phyloP scores from a whole-genome alignment of 2,329 filamentous ascomycete genomes.

The Chalara sp. region DNA sequence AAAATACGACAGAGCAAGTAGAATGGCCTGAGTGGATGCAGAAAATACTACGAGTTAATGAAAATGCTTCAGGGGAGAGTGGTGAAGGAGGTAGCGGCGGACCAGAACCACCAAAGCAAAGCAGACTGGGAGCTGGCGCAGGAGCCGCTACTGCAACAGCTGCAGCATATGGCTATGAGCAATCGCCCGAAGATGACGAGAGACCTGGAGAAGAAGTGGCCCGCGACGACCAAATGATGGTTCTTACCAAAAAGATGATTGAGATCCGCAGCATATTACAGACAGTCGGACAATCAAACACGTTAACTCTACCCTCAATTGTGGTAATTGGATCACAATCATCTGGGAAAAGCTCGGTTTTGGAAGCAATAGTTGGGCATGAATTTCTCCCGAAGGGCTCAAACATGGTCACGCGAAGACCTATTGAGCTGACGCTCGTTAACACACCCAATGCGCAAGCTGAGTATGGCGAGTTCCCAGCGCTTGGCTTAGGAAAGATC shows the following conservation, averaged over 20 bases:
- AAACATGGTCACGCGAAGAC: conserved; percentile 95
- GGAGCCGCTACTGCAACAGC: conserved; percentile 61
- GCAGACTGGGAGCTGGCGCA: conserved; percentile 51
- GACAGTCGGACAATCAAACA: conserved; percentile 84
- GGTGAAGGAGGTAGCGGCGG: conserved; percentile 31
- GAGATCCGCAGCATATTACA: conserved; percentile 91
- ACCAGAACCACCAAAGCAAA: conserved; percentile 48
- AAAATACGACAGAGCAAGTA: conserved; percentile 72
- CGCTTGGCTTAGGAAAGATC: conserved; percentile 81
- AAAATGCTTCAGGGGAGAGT: conserved; percentile 35
- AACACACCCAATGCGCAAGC: conserved; percentile 83
- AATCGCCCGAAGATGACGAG: conserved; percentile 57
- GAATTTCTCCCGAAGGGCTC: conserved; percentile 97
- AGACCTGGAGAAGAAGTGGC: conserved; percentile 59
- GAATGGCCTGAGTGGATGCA: conserved; percentile 75
- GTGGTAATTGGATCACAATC: conserved; percentile 99
- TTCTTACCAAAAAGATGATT: conserved; percentile 98
- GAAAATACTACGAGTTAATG: conserved; percentile 58
- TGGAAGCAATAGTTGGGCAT: conserved; percentile 95
- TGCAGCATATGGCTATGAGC: conserved; percentile 72
- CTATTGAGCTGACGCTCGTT: conserved; percentile 92
- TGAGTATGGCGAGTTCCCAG: conserved; percentile 95
- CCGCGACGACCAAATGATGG: conserved; percentile 98
- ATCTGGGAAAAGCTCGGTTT: conserved; percentile 93
- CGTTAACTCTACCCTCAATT: conserved; percentile 86